Base-by-base conservation (phyloP, 2,329 filamentous ascomycete species). In the Hymenoscyphus infarciens region DNA sequence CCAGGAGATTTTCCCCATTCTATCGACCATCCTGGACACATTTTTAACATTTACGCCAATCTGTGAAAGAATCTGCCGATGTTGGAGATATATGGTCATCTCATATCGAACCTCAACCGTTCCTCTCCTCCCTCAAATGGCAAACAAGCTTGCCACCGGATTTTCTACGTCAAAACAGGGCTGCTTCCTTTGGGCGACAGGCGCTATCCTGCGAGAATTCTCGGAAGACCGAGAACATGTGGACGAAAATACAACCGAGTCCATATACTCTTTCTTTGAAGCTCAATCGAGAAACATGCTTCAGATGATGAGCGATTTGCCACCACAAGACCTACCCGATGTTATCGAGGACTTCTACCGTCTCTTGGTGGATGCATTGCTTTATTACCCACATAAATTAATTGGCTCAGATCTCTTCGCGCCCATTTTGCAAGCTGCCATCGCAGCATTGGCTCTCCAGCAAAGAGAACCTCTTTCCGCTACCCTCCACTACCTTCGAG, bases 131-230 rank as follows among this genome's bases (percentile, higher is more conserved):
- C 90, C 90, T 0, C 84, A 87, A 22, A 87, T 99, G 77, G 96
- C 95, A 19, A 90, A 94, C 70, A 96, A 94, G 76, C 84, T 99
- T 62, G 91, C 91, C 1, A 83, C 83, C 66, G 93, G 94, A 4
- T 99, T 99, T 74, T 84, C 89, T 61, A 83, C 85, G 19, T 97
- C 94, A 11, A 86, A 88, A 64, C 94, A 99, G 77, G 95, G 95
- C 13, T 97, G 94, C 75, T 99, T 99, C 82, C 82, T 99, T n/a
- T 99, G 95, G 95, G 94, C 95, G 1, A 97, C 94, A 1, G 91
- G 93, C 67, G 92, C 94, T 8, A 96, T 99, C 66, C 84, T 99
- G 33, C 89, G 95, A 63, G 95, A 99, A 75, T 99, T 98, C 74
- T 95, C 92, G 0, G 91, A 96, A 70, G 92, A 94, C 52, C 86